These are phyloP conservation scores for Condylostoma magnum DNA, from an alignment of 169 alveolate species.

Conservation along the genomic window DNA sequence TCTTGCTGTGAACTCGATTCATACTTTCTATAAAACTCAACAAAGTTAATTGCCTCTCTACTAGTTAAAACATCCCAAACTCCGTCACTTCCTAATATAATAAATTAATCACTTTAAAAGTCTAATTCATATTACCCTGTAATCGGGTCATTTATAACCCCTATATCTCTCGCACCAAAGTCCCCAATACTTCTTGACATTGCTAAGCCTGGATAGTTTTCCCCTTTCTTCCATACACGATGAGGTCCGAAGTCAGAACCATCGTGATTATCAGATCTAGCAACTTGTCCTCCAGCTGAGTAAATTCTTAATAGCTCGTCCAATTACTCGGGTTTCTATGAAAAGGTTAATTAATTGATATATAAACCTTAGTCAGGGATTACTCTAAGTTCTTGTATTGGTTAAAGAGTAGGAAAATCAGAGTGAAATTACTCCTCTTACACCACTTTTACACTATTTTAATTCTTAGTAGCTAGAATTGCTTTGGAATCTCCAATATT, in stretches of 20 bases:
- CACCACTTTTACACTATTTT: background rate
- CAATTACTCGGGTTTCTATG: background rate
- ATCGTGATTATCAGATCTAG: background rate
- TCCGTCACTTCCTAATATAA: conserved; percentile 11
- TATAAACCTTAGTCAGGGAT: background rate
- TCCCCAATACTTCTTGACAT: conserved; percentile 52
- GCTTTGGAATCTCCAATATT: conserved; percentile 4
- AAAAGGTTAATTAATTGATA: background rate
- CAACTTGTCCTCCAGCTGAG: background rate
- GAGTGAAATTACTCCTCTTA: background rate
- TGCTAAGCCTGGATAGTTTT: conserved; percentile 42
- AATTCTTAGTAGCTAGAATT: background rate
- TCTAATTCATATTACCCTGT: background rate
- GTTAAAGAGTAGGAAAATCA: background rate
- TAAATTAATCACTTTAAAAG: background rate
- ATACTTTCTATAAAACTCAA: conserved; percentile 5
- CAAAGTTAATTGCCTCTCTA: conserved; percentile 4
- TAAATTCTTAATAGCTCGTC: conserved; percentile 1
- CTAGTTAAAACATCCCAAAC: background rate
- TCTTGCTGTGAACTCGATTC: background rate
- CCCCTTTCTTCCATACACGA: background rate
- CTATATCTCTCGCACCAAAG: conserved; percentile 36
- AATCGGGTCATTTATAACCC: conserved; percentile 27
- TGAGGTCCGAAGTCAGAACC: background rate
- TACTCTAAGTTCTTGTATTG: background rate